Evolutionary conservation across 2,329 filamentous ascomycete genomes (phyloP).

Genomic region (Arthrinium phaeospermum): DNA sequence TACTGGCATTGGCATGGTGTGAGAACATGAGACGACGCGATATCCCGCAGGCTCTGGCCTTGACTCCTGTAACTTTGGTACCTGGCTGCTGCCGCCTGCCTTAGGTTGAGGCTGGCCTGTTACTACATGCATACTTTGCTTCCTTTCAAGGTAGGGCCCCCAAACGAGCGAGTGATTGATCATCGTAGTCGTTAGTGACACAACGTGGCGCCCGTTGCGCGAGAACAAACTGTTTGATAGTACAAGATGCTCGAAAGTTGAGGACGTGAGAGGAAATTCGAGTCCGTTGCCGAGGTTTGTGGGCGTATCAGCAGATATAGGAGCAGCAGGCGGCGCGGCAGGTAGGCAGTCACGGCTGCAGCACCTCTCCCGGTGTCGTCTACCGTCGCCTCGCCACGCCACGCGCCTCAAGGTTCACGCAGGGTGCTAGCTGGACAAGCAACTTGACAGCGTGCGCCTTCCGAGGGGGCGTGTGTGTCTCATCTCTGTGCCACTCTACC

Average conservation of each 20-base stretch:
- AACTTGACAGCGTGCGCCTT: neutral
- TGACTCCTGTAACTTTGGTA: constrained; percentile 5
- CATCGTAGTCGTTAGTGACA: neutral
- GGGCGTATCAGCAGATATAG: neutral
- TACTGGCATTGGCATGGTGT: no score
- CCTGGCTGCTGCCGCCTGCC: constrained; percentile 4
- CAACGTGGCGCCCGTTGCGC: neutral
- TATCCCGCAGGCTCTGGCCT: neutral
- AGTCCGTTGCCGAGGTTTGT: neutral
- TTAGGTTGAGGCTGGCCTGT: no score
- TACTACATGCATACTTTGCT: neutral
- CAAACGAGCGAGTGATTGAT: neutral
- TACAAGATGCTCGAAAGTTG: neutral
- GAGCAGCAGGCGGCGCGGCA: no score
- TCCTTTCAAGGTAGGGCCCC: neutral
- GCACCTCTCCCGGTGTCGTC: neutral
- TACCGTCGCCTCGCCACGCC: neutral
- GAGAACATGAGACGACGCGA: neutral
- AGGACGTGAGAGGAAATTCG: neutral
- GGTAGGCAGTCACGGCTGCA: neutral
- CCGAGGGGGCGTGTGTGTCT: neutral
- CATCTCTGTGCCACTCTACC: neutral
- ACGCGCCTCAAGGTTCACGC: neutral
- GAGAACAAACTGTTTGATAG: neutral
- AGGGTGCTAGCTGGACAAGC: neutral